A percentile compares a stretch with the other conserved stretches of the same genome.
Evolutionary conservation across 805 yeast species (phyloP).

Genomic region (Candida odintsovae): DNA sequence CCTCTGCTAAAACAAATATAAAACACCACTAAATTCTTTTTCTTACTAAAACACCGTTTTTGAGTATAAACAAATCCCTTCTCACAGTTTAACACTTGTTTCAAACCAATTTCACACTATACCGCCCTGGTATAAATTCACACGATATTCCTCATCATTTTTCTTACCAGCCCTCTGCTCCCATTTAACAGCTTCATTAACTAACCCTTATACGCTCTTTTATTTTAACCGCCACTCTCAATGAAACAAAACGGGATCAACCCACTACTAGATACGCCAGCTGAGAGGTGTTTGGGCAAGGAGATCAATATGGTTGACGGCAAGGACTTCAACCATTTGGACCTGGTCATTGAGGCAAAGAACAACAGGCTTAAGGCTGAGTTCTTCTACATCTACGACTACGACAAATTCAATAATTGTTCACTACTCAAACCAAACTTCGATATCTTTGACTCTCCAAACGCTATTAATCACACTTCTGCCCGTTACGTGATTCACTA

Average conservation of each 20-base stretch:
- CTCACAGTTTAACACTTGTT: not conserved
- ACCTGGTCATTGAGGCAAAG: slow-evolving; percentile 24
- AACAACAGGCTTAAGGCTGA: slow-evolving; percentile 24
- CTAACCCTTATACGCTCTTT: not conserved
- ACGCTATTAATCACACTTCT: slow-evolving; percentile 26
- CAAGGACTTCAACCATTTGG: slow-evolving; percentile 23
- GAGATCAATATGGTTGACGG: slow-evolving; percentile 21
- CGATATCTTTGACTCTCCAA: slow-evolving; percentile 14
- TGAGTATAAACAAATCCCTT: too few relatives aligned
- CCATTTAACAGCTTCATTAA: too few relatives aligned
- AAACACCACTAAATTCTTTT: not conserved
- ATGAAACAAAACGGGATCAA: not conserved
- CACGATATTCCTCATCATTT: not conserved
- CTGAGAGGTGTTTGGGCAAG: slow-evolving; percentile 21
- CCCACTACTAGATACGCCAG: slow-evolving; percentile 19
- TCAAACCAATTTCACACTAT: not conserved
- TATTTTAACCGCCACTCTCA: not conserved
- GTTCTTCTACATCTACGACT: slow-evolving; percentile 29
- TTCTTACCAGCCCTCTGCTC: not conserved
- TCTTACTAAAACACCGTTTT: not conserved
- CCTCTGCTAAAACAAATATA: not conserved
- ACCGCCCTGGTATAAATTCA: too few relatives aligned
- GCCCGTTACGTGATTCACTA: slow-evolving; percentile 30
- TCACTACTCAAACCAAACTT: slow-evolving; percentile 21
- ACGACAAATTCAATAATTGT: slow-evolving; percentile 24